Evolutionary conservation across 2,329 filamentous ascomycete genomes (phyloP).

Genomic region (Pseudophaeomoniella oleicola): DNA sequence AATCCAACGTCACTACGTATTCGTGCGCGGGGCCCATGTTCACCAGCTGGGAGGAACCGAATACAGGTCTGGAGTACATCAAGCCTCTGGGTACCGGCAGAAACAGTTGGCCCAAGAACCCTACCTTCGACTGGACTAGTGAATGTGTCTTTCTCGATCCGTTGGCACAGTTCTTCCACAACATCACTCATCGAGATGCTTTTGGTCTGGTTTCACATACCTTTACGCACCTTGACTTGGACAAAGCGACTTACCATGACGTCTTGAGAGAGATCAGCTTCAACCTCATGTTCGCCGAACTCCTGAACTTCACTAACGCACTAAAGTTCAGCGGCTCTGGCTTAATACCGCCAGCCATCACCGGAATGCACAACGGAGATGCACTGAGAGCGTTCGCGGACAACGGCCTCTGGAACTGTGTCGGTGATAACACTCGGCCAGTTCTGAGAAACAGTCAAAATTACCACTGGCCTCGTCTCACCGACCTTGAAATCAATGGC

Average conservation of each 20-base stretch:
- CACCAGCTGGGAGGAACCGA: background rate
- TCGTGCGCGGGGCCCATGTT: background rate
- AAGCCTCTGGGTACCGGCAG: background rate
- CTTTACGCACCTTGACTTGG: constrained; percentile 4
- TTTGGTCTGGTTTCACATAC: constrained; percentile 5
- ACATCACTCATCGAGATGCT: constrained; percentile 1
- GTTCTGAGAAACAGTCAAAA: constrained; percentile 2
- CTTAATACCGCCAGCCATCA: constrained; percentile 5
- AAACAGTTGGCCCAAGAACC: background rate
- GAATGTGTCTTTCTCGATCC: background rate
- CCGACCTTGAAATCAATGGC: constrained; percentile 27
- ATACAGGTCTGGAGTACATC: background rate
- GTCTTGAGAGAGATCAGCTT: constrained; percentile 3
- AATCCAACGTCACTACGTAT: background rate
- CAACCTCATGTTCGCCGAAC: constrained; percentile 1
- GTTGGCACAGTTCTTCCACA: background rate
- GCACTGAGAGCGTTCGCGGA: constrained; percentile 3
- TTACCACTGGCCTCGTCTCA: constrained; percentile 39
- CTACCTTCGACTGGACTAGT: background rate
- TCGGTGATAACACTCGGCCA: constrained; percentile 6
- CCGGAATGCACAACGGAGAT: constrained; percentile 5
- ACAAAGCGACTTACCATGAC: constrained; percentile 5
- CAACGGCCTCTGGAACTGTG: constrained; percentile 4
- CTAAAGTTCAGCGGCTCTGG: constrained; percentile 2
- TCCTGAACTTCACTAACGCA: background rate